Evolutionary conservation across 768 basidiomycete genomes (phyloP).

Genomic region (Tricholoma saponaceum): DNA sequence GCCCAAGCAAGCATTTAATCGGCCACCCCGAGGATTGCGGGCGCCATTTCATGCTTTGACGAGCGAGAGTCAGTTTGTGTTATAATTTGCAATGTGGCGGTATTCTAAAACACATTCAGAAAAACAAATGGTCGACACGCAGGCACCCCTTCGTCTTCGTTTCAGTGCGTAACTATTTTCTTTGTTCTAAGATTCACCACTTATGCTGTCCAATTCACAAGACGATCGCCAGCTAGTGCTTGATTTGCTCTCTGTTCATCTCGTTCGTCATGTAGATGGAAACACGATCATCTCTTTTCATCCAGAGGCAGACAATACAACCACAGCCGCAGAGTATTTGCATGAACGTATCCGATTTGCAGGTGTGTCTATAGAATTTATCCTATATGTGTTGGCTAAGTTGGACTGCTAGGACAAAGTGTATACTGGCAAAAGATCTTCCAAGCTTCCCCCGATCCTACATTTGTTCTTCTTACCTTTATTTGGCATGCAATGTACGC

Average conservation of each 20-base stretch:
- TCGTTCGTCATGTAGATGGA: slow-evolving; percentile 38
- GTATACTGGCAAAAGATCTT: slow-evolving; percentile 25
- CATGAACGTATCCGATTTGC: slow-evolving; percentile 47
- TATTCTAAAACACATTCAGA: slow-evolving; percentile 11
- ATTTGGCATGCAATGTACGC: slow-evolving; percentile 24
- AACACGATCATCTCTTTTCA: slow-evolving; percentile 52
- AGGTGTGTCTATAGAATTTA: slow-evolving; percentile 20
- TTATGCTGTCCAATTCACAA: background rate
- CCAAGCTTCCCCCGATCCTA: slow-evolving; percentile 18
- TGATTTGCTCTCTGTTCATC: slow-evolving; percentile 46
- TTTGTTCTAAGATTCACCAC: background rate
- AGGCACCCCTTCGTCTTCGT: slow-evolving; percentile 31
- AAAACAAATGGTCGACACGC: slow-evolving; percentile 34
- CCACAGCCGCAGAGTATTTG: slow-evolving; percentile 38
- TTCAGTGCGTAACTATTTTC: slow-evolving; percentile 21
- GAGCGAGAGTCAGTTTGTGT: slow-evolving; percentile 9
- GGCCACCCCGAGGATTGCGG: background rate
- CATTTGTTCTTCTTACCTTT: slow-evolving; percentile 21
- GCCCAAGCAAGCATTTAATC: slow-evolving; percentile 21
- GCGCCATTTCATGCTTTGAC: slow-evolving; percentile 2
- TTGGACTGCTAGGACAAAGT: slow-evolving; percentile 15
- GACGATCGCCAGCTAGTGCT: slow-evolving; percentile 34
- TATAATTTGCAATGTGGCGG: background rate
- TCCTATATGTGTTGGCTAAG: background rate
- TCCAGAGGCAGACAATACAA: slow-evolving; percentile 32